phyloP scores from a whole-genome alignment of 148 eudicot genomes.

The Rheum nobile region DNA sequence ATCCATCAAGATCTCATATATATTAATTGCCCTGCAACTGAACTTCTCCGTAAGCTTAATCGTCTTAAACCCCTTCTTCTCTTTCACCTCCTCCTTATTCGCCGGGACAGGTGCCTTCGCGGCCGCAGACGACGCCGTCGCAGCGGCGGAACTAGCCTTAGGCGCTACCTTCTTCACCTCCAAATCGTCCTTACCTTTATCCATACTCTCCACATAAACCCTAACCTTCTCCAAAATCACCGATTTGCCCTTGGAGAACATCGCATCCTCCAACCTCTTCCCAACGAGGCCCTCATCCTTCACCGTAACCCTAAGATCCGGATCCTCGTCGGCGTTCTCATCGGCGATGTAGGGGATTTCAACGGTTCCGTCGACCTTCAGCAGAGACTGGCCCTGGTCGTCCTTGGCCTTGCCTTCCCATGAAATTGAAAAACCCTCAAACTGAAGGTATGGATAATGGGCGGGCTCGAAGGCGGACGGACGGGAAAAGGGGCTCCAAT shows the following conservation, averaged over 20 bases:
- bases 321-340: conserved; percentile 74
- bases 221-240: conserved; percentile 52
- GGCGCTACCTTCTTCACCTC: conserved; percentile 46
- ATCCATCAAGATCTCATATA: too few species aligned
- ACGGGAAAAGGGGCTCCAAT: too few species aligned
- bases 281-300: conserved; percentile 54
- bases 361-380: conserved; percentile 32
- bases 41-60: too few species aligned
- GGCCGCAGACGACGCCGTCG: too few species aligned
- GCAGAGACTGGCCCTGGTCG: conserved; percentile 14
- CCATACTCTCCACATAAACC: conserved; percentile 65
- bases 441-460: too few species aligned
- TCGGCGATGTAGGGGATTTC: conserved; percentile 74
- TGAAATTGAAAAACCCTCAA: conserved; percentile 22
- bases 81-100: too few species aligned
- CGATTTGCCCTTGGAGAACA: conserved; percentile 39
- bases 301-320: conserved; percentile 42
- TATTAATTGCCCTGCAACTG: too few species aligned
- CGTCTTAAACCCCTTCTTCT: too few species aligned
- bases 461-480: too few species aligned
- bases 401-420: conserved; percentile 73
- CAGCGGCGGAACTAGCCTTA: conserved; percentile 6
- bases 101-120: too few species aligned
- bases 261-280: conserved; percentile 45
- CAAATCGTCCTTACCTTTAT: conserved; percentile 66